Evolutionary conservation across 495 filamentous ascomycete genomes (phyloP).

Genomic region (Symbiotaphrina buchneri): DNA sequence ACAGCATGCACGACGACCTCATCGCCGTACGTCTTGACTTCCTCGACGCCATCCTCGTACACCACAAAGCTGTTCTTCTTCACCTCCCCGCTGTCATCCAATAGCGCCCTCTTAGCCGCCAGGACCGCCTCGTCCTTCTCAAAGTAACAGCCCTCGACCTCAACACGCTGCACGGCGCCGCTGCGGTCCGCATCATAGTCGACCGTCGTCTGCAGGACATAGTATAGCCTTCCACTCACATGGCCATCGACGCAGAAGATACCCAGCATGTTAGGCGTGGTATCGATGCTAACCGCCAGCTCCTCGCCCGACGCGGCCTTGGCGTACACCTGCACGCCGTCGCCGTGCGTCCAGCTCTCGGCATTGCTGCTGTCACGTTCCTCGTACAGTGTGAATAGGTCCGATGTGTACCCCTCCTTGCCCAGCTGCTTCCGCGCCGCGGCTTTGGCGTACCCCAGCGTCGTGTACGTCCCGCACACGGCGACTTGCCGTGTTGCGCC

Average conservation of each 20-base stretch:
- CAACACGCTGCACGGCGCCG: constrained; percentile 3
- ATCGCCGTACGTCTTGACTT: constrained; percentile 2
- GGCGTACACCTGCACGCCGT: constrained; percentile 4
- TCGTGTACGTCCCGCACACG: constrained; percentile 5
- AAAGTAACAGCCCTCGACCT: constrained; percentile 3
- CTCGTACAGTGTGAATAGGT: constrained; percentile 3
- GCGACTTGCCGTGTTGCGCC: constrained; percentile 1
- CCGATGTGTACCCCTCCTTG: constrained; percentile 4
- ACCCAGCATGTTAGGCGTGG: constrained; percentile 2
- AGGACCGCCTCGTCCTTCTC: constrained; percentile 1
- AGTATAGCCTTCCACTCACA: constrained; percentile 5
- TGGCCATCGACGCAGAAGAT: constrained; percentile 4
- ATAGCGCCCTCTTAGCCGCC: constrained; percentile 1
- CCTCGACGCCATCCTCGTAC: constrained; percentile 5
- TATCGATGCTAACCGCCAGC: constrained; percentile 6
- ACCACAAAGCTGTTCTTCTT: constrained; percentile 4
- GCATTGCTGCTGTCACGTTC: constrained; percentile 1
- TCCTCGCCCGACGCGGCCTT: constrained; percentile 3
- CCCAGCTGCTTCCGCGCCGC: constrained; percentile 1
- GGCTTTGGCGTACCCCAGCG: constrained; percentile 3
- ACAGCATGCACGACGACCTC: constrained; percentile 6
- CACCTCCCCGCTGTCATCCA: constrained; percentile 6
- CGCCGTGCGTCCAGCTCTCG: constrained; percentile 5
- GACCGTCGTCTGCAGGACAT: constrained; percentile 7
- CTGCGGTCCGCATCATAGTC: constrained; percentile 5